Evolutionary conservation across 2,329 filamentous ascomycete species (phyloP).

Genomic region (Sporothrix variecibatus): DNA sequence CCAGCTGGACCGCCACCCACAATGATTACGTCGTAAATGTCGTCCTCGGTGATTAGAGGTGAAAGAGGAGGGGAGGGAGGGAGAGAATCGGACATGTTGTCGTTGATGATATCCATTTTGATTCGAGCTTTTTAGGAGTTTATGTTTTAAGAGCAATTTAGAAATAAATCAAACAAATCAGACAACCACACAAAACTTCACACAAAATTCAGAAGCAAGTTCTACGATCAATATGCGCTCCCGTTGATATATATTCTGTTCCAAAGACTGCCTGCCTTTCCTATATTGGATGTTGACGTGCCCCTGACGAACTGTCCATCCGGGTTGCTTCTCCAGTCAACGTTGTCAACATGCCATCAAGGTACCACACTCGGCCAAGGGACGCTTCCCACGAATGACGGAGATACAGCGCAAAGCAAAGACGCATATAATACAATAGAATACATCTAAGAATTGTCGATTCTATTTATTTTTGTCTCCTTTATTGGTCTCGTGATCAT

Average conservation of each 20-base stretch:
- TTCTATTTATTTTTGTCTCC: not conserved
- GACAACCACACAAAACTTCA: not conserved
- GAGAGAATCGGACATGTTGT: not conserved
- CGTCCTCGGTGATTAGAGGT: not conserved
- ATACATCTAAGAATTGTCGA: not conserved
- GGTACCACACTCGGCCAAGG: not conserved
- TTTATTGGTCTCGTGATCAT: not conserved
- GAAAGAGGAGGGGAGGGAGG: not conserved
- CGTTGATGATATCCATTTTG: not conserved
- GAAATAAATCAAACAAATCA: not conserved
- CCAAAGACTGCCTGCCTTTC: not conserved
- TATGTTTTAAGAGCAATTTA: not conserved
- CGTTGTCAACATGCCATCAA: conserved; percentile 12
- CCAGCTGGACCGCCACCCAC: conserved; percentile 75
- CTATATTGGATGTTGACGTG: not conserved
- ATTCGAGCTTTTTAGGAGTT: not conserved
- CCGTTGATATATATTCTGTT: not conserved
- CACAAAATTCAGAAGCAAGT: not conserved
- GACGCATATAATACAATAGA: not conserved
- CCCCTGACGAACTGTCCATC: not conserved
- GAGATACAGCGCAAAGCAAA: not conserved
- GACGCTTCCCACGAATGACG: too few relatives aligned
- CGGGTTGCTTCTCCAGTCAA: not conserved
- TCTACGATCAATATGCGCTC: not conserved
- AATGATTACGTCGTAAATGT: conserved; percentile 67